Evolutionary conservation across 305 asterid species (phyloP).

Genomic region (Fraxinus baroniana): DNA sequence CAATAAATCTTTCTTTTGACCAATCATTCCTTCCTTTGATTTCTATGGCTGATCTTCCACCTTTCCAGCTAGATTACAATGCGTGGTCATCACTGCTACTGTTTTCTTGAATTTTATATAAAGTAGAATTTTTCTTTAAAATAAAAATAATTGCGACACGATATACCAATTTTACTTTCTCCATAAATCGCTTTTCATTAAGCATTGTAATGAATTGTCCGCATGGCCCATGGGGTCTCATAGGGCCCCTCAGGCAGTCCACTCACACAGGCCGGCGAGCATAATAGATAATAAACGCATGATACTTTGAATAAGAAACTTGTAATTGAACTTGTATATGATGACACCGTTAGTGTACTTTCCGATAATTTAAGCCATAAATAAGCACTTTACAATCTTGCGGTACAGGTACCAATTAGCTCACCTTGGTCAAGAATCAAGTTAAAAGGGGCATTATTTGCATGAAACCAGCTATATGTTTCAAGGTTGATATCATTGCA

Average conservation of each 20-base stretch:
- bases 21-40: not conserved
- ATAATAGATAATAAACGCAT: not conserved
- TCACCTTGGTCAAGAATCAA: not conserved
- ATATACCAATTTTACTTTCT: too few species aligned
- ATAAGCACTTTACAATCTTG: not conserved
- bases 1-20: conserved; percentile 10
- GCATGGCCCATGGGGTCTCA: not conserved
- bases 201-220: not conserved
- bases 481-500: not conserved
- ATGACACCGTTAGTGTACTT: not conserved
- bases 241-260: not conserved
- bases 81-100: not conserved
- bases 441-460: not conserved
- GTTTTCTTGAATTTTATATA: not conserved
- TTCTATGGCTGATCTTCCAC: not conserved
- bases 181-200: not conserved
- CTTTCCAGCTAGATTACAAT: conserved; percentile 1
- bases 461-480: not conserved
- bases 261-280: not conserved
- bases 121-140: not conserved
- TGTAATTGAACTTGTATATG: not conserved
- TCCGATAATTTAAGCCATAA: not conserved
- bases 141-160: not conserved
- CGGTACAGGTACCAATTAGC: not conserved
- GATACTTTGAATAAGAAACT: not conserved